Conservation (phyloP, 2,329 filamentous ascomycete species). For the Trichoderma guizhouense region DNA sequence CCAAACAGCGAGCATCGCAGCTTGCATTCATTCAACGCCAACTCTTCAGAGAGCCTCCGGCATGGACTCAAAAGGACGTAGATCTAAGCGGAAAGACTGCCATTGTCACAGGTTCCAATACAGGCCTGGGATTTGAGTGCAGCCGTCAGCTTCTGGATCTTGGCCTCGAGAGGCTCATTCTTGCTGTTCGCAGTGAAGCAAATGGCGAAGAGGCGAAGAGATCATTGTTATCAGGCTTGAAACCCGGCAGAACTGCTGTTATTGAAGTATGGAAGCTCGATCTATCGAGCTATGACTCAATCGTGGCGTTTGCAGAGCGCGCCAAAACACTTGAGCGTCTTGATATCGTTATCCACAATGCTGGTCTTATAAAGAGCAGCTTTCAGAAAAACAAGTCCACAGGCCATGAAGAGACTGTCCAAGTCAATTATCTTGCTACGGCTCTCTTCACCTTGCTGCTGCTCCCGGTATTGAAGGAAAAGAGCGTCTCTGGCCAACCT, state of each 20-base stretch:
- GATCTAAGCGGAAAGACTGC: neutral
- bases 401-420: neutral
- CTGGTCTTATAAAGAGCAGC: neutral
- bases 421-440: neutral
- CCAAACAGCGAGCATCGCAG: neutral
- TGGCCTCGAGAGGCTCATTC: neutral
- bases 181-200: slow-evolving; percentile 1
- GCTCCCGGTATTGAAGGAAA: neutral
- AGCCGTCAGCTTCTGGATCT: neutral
- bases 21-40: neutral
- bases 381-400: neutral
- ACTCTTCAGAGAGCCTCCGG: neutral
- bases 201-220: neutral
- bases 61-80: neutral
- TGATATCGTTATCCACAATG: neutral
- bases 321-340: neutral
- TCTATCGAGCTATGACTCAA: slow-evolving; percentile 3
- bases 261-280: neutral
- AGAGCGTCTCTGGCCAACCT: neutral
- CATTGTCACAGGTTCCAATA: slow-evolving; percentile 5
- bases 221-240: neutral
- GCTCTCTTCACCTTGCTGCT: neutral
- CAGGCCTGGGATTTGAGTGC: neutral
- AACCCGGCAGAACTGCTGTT: neutral
- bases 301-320: neutral